phyloP scores from a whole-genome alignment of 192 early-diverging fungal species.

The Glomus cerebriforme region DNA sequence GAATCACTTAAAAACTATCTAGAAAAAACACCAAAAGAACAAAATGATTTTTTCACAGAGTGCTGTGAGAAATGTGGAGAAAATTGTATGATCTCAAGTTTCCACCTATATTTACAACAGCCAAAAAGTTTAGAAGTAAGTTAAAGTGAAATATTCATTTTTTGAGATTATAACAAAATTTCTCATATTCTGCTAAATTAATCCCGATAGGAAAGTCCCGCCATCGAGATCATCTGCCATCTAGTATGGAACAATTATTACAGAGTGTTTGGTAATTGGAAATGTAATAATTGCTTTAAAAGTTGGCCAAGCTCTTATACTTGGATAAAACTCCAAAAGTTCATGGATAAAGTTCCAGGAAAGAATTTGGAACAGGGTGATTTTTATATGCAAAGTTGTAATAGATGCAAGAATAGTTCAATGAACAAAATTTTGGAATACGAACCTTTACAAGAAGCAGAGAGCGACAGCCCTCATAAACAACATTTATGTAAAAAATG shows the following conservation, averaged over 20 bases:
- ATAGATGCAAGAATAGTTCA: background rate
- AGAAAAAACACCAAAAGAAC: background rate
- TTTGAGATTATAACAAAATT: background rate
- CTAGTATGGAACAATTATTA: background rate
- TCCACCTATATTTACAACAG: background rate
- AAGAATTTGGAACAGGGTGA: background rate
- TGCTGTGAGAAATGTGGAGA: background rate
- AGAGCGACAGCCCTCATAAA: background rate
- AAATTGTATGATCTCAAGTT: background rate
- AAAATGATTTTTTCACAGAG: background rate
- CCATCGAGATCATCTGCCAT: background rate
- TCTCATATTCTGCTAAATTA: background rate
- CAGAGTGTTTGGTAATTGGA: slow-evolving; percentile 20
- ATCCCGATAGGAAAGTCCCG: background rate
- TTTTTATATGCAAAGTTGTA: slow-evolving; percentile 27
- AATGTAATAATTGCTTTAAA: background rate
- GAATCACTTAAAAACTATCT: background rate
- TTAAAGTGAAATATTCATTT: background rate
- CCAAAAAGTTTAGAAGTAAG: background rate
- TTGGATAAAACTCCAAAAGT: slow-evolving; percentile 16
- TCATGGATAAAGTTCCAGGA: background rate
- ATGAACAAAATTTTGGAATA: background rate
- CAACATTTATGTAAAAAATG: slow-evolving; percentile 15
- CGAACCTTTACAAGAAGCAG: background rate
- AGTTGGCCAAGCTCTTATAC: slow-evolving; percentile 14